Evolutionary conservation across 495 filamentous ascomycete genomes (phyloP).

Genomic region (Thermothielavioides terrestris): DNA sequence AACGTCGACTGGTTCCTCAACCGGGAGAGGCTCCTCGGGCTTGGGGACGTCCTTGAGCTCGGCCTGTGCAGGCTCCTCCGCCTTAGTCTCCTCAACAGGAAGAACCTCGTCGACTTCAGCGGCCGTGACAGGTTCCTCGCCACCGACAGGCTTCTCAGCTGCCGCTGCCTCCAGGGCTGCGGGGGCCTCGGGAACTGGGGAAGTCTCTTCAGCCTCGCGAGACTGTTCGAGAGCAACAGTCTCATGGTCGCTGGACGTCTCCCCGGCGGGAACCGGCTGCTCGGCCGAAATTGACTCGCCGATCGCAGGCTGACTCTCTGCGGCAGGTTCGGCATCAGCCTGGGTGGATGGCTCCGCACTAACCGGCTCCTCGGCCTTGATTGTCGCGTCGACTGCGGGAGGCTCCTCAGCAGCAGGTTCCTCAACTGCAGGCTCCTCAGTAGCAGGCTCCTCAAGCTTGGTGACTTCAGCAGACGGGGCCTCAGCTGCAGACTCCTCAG

Average conservation of each 20-base stretch:
- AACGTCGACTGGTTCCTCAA: background rate
- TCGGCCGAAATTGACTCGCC: too few species aligned
- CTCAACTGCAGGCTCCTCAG: background rate
- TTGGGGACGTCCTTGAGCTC: background rate
- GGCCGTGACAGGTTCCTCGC: background rate
- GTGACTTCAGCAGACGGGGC: background rate
- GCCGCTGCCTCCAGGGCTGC: too few species aligned
- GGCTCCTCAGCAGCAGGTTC: background rate
- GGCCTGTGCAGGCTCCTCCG: too few species aligned
- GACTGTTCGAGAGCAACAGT: background rate
- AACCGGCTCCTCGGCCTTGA: background rate
- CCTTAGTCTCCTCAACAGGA: too few species aligned
- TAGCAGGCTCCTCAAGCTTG: background rate
- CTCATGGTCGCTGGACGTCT: too few species aligned
- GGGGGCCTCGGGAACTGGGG: background rate
- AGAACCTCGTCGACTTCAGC: background rate
- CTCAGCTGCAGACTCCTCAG: background rate
- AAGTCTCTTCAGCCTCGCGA: too few species aligned
- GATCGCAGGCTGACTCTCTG: too few species aligned
- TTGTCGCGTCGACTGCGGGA: background rate
- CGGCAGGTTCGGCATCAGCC: too few species aligned
- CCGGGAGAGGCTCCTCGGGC: background rate
- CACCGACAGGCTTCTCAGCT: too few species aligned
- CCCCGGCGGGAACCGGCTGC: too few species aligned
- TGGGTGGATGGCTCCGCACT: background rate